phyloP scores from a whole-genome alignment of 306 rosid species.

The Vigna trinervia region DNA sequence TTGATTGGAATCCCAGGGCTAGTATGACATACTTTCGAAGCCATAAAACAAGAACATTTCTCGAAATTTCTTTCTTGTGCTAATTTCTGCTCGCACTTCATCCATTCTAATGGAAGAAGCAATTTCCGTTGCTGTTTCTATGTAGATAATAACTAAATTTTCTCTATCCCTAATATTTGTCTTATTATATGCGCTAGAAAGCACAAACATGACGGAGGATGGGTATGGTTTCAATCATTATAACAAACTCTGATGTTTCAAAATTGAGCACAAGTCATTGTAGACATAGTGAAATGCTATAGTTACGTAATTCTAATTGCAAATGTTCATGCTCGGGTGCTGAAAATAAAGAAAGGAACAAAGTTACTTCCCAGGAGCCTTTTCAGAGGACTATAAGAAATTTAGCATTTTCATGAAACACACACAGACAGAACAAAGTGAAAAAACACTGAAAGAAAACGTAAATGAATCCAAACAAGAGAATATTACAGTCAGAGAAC shows the following conservation, averaged over 20 bases:
- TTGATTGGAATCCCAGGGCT: not conserved
- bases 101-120: conserved; percentile 12
- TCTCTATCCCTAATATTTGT: not conserved
- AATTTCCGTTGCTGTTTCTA: not conserved
- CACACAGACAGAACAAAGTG: not conserved
- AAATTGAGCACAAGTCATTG: not conserved
- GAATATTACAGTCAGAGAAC: not conserved
- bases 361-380: conserved; percentile 1
- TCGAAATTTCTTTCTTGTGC: not conserved
- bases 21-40: not conserved
- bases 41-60: not conserved
- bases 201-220: not conserved
- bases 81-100: conserved; percentile 10
- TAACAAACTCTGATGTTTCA: conserved; percentile 1
- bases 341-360: not conserved
- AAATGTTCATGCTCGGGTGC: conserved; percentile 5
- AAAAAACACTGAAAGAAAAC: not conserved
- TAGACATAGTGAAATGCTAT: not conserved
- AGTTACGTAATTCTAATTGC: conserved; percentile 1
- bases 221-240: not conserved
- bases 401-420: not conserved
- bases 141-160: not conserved
- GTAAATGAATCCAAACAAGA: not conserved
- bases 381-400: not conserved
- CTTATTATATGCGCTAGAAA: not conserved